phyloP scores from a whole-genome alignment of 2,329 filamentous ascomycete species.

The Fusarium avenaceum region DNA sequence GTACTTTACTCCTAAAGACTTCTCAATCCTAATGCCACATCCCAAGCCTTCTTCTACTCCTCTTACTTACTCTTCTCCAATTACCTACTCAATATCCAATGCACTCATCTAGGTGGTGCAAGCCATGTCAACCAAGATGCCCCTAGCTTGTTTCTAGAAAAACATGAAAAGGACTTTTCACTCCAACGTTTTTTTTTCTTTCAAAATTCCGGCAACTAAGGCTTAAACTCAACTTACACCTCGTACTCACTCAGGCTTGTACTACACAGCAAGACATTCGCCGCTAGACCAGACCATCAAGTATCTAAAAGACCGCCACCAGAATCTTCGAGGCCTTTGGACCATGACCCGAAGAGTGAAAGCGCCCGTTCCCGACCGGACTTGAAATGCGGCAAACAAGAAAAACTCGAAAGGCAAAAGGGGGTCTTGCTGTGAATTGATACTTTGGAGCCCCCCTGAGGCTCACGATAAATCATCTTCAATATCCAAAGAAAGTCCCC shows the following conservation, averaged over 20 bases:
- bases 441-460: background rate
- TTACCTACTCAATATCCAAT: background rate
- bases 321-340: conserved; percentile 38
- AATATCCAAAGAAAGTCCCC: conserved; percentile 16
- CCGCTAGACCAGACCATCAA: conserved; percentile 4
- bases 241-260: background rate
- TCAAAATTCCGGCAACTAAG: conserved; percentile 1
- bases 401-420: conserved; percentile 4
- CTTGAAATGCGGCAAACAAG: conserved; percentile 5
- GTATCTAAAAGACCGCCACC: conserved; percentile 20
- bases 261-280: background rate
- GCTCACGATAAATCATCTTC: conserved; percentile 8
- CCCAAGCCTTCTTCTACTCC: conserved; percentile 2
- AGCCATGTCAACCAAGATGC: conserved; percentile 10
- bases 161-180: background rate
- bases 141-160: conserved; percentile 20
- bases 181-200: conserved; percentile 13
- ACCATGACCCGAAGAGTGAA: conserved; percentile 27
- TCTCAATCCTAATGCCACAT: background rate
- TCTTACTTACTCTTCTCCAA: background rate
- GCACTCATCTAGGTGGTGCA: background rate
- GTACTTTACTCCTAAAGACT: too few species aligned
- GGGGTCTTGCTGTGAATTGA: background rate
- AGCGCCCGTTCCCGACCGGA: background rate
- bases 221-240: conserved; percentile 19